Evolutionary conservation across 2,329 filamentous ascomycete genomes (phyloP), one percentile per base, ranked within the genome.

Genomic region (Exophiala calicioides): DNA sequence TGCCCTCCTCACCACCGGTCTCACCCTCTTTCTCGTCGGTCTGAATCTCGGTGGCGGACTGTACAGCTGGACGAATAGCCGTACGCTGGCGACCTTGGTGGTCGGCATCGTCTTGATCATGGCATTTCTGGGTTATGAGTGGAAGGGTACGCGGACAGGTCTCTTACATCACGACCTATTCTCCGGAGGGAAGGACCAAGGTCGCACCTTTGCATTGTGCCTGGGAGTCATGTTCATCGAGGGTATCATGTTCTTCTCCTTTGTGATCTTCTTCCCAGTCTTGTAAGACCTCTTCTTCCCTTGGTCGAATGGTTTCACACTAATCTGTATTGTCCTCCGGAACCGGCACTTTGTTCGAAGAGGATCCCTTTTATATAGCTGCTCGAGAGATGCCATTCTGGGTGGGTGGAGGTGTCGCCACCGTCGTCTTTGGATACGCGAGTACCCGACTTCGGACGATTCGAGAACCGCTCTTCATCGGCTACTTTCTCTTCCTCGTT

Each of bases 161-260:
- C 52, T 57, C n/a, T 32, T 57, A 26, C 44, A 57, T 21, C 54
- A 57, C 27, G 52, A 52, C 9, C 35, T 57, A 2, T 57, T 57
- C 43, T 29, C 31, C 27, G 52, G 54, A 5, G 48, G 48, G 3
- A 44, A 46, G 16, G 35, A 48, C 9, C 10, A 21, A 21, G 54
- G 52, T 12, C 54, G 48, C 24, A 55, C 52, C 3, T 55, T 57
- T 32, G 47, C 54, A 10, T 35, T 57, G 12, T 55, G 52, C 26
- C 35, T 57, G 12, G 38, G 19, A 23, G 27, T 57, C n/a, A 55
- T 57, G 27, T 55, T 55, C 34, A 43, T 57, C 18, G 54, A 57
- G 24, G 54, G 52, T 12, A 48, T 55, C 19, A 16, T 57, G 33
- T 29, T 55, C 7, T 57, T 57, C 37, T 57, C 54, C 5, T 55